These are phyloP conservation scores for Magnaporthales sp. DNA, from an alignment of 2,329 filamentous ascomycete genomes.

Conservation along the genomic window DNA sequence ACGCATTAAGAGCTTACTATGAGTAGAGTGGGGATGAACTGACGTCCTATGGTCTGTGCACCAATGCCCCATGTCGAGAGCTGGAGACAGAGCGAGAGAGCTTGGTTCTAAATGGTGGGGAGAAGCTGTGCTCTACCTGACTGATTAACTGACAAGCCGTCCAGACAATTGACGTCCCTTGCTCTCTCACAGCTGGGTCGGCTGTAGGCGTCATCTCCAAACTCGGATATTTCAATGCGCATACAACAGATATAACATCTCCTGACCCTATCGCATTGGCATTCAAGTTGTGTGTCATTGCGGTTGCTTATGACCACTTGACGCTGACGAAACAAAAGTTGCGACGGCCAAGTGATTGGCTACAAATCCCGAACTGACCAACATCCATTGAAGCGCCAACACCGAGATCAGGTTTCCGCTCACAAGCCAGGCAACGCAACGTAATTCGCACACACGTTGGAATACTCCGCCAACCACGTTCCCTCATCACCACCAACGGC, in stretches of 20 bases:
- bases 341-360: constrained; percentile 1
- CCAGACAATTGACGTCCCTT: background rate
- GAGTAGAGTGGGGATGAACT: background rate
- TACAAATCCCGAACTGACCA: background rate
- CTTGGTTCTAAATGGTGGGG: background rate
- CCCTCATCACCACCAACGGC: background rate
- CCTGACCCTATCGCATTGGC: background rate
- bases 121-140: background rate
- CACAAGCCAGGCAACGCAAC: constrained; percentile 2
- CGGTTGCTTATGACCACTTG: background rate
- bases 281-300: background rate
- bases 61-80: background rate
- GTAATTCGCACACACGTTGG: constrained; percentile 13
- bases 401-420: background rate
- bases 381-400: background rate
- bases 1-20: background rate
- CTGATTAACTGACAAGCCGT: background rate
- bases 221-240: background rate
- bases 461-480: constrained; percentile 5
- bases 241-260: background rate
- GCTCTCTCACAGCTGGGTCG: background rate
- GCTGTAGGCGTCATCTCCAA: background rate
- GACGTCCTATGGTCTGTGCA: background rate
- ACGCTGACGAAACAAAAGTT: background rate
- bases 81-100: background rate